Evolutionary conservation across 2,329 filamentous ascomycete genomes (phyloP), one percentile per base, ranked within the genome.

Genomic region (Claviceps pazoutovae): DNA sequence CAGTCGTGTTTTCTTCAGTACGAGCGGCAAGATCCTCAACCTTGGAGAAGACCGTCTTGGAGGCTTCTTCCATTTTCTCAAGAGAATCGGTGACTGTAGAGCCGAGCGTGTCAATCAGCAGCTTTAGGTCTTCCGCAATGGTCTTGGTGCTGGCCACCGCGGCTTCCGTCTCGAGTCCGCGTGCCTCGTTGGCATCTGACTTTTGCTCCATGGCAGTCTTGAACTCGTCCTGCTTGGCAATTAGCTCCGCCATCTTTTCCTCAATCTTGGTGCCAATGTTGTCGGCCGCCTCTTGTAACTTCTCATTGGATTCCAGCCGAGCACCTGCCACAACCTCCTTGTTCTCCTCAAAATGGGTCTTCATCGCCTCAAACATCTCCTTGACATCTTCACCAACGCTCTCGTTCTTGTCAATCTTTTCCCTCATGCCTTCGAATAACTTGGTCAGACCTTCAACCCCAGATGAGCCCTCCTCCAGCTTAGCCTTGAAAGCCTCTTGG

Each of bases 171-270:
- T 85, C 79, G 37, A 78, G 70, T 36, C 87, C 82, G 53, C 86
- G 83, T 56, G 86, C 83, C 59, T 91, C 88, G 51, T 82, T 80
- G 37, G 83, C 77, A 57, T 83, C 82, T 48, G 82, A 78, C 59
- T 86, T 86, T 47, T 86, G 83, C 45, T 94, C 86, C 34, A 88
- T 76, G 7, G 80, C 73, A 19, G 77, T 71, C 61, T 94, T 86
- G 56, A 90, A 83, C 55, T 93, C 88, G 51, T 96, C 90, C 61
- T 95, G 94, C 65, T 94, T 96, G 58, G 77, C 74, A 64, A 95
- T 80, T 23, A 98, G 74, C 57, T 89, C 86, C 53, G 79, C 78
- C 58, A 96, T 75, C 59, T 79, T 80, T 59, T 82, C 79, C 38
- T 82, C 80, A 45, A 84, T 69, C 63, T 80, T 82, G 54, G 66